Conservation (phyloP, 495 filamentous ascomycete genomes). For the Penicillium malachiteum region DNA sequence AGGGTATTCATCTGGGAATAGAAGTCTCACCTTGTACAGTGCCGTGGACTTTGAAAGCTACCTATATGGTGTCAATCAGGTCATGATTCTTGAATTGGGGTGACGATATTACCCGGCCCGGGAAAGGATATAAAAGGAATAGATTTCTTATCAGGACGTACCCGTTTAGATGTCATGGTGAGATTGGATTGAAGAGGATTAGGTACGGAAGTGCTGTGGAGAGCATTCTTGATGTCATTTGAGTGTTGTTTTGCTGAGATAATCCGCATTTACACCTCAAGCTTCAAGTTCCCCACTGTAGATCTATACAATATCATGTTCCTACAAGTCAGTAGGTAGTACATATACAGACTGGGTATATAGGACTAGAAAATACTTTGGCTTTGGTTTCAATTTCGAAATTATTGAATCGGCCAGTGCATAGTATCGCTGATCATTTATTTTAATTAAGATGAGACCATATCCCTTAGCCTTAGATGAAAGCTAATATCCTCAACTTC, state of each 20-base stretch:
- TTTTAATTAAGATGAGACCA: no score
- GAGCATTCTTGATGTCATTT: background rate
- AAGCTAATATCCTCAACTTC: no score
- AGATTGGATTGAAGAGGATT: background rate
- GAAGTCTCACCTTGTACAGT: constrained; percentile 49
- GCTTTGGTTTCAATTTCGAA: no score
- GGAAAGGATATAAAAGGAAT: background rate
- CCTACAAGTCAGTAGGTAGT: no score
- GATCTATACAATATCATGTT: no score
- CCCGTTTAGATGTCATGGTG: constrained; percentile 20
- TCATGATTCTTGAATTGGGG: background rate
- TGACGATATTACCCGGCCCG: no score
- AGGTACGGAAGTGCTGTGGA: background rate
- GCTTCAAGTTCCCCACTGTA: no score
- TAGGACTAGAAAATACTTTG: no score
- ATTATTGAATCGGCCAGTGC: no score
- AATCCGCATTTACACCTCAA: background rate
- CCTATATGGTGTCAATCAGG: constrained; percentile 24
- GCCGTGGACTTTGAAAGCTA: constrained; percentile 53
- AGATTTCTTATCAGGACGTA: constrained; percentile 4
- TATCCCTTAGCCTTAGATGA: no score
- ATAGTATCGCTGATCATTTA: no score
- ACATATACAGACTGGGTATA: no score
- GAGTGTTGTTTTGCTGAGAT: constrained; percentile 6
- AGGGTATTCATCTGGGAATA: background rate